Evolutionary conservation across 2,329 filamentous ascomycete species (phyloP), one percentile per base, ranked within the genome.

Genomic region (Curvularia sp.): DNA sequence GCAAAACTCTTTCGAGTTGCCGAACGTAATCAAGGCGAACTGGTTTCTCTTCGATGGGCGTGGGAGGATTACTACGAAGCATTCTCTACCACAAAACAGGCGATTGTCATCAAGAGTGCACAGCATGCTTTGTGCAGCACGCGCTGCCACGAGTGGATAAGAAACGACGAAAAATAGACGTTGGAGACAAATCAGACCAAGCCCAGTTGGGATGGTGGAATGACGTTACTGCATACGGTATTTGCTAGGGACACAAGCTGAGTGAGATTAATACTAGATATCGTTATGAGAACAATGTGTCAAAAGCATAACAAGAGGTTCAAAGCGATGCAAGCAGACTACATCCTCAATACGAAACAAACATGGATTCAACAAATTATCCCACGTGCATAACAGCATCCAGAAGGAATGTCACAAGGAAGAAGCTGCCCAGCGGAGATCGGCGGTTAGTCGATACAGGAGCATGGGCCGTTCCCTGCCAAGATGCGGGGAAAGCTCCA

Each of bases 401-500:
- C 34, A 36, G 34, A 36, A 36, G 34, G 18, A 36, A 36, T n/a
- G 34, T n/a, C n/a, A n/a, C 34, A 8, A 18, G 34, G 34, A 36
- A 36, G 10, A 36, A 41, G 21, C 13, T 9, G 13, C 38, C 38
- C 3, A 45, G 57, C 50, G 55, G 47, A 61, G 48, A 54, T 36
- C 28, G 53, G 47, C 21, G 45, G 54, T 28, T 58, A 59, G 34
- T 63, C 50, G 49, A 64, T 61, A 59, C 10, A 41, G 32, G 51
- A 59, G 57, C 61, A 60, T 54, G 45, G 56, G 51, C 56, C 61
- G 21, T 38, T 3, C 41, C 13, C 41, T 42, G 55, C 61, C 59
- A 55, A 61, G 61, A 60, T 71, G 70, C 69, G 70, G 69, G 69
- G 69, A 68, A 60, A 65, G 61, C 63, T 65, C 55, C 57, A 45